Base-by-base conservation (phyloP, 805 yeast genomes). In the Ogataea minuta region DNA sequence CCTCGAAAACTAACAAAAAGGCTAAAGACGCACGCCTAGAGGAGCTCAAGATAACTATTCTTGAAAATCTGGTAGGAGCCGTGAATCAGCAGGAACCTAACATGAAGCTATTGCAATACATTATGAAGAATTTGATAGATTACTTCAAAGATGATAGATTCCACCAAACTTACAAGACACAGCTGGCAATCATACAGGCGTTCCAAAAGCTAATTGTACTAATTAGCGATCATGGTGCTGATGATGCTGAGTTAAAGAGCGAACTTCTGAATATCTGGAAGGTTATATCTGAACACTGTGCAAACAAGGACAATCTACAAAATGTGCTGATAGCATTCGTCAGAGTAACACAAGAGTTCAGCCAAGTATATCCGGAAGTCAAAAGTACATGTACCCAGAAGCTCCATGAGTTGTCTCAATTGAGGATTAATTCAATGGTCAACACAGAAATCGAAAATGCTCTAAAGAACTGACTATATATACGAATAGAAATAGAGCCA, bases 311-410 rank as follows among this genome's bases (percentile, higher is more conserved):
- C 17, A 53, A 56, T 16, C 39, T 60, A 26, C 91, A 84, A 52
- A 75, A 71, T 44, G 85, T 81, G 3, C 70, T 81, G 39, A 57
- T 82, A 14, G 77, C 76, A 20, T 71, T 66, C 36, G 62, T 59
- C 6, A 54, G 64, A 25, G 16, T 50, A 4, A 47, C 57, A 1
- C 43, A 43, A n/a, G 17, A 42, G n/a, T 21, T 56, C 4, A 23
- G 29, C 12, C 30, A 27, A 4, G n/a, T 6, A n/a, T 41, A 38
- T 24, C 23, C 23, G 0, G 40, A 25, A 5, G 83, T 79, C 45
- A 70, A 67, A 40, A 79, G 75, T 2, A 71, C 74, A 36, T 59
- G 80, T 16, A 73, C 73, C 24, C 34, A 41, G 1, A 53, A 58
- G 25, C 41, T 71, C 28, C 44, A 45, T 2, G 44, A 43, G 4